Percentiles rank a stretch among this genome's conserved stretches.
Conservation (phyloP, 2,329 filamentous ascomycete species). For the Cordyceps fumosorosea region DNA sequence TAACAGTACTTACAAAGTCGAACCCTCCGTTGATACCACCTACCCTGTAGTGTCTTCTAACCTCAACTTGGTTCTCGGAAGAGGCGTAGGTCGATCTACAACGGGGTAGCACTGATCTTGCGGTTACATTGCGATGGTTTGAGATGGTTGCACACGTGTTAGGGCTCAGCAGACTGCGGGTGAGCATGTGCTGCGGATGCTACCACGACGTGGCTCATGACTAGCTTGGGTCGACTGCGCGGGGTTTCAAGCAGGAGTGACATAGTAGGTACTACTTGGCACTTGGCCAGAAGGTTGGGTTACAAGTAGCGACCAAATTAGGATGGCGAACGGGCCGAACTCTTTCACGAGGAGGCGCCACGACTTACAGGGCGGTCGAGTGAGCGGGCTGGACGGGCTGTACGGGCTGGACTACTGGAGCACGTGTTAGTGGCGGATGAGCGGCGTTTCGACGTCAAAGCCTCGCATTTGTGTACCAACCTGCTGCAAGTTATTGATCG, state of each 20-base stretch:
- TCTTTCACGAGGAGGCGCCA: slow-evolving; percentile 6
- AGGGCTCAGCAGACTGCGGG: slow-evolving; percentile 4
- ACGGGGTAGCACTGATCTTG: not conserved
- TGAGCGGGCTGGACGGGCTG: not conserved
- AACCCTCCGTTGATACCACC: not conserved
- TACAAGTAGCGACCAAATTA: not conserved
- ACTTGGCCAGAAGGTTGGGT: not conserved
- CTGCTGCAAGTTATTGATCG: not conserved
- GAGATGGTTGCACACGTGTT: not conserved
- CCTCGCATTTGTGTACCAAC: not conserved
- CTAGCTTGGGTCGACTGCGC: not conserved
- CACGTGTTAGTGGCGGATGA: not conserved
- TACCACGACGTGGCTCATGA: not conserved
- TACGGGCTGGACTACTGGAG: not conserved
- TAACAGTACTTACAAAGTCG: not conserved
- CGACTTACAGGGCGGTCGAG: not conserved
- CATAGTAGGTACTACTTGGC: not conserved
- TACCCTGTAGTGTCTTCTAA: not conserved
- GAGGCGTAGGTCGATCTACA: not conserved
- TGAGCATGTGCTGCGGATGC: not conserved
- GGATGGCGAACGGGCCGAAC: not conserved
- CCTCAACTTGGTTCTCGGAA: not conserved
- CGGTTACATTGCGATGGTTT: not conserved
- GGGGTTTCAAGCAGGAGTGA: not conserved
- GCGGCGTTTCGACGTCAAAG: not conserved